Percentiles rank a stretch among this genome's conserved stretches.
phyloP scores from a whole-genome alignment of 1,284 basidiomycete genomes.

The Rhodofomes roseus region DNA sequence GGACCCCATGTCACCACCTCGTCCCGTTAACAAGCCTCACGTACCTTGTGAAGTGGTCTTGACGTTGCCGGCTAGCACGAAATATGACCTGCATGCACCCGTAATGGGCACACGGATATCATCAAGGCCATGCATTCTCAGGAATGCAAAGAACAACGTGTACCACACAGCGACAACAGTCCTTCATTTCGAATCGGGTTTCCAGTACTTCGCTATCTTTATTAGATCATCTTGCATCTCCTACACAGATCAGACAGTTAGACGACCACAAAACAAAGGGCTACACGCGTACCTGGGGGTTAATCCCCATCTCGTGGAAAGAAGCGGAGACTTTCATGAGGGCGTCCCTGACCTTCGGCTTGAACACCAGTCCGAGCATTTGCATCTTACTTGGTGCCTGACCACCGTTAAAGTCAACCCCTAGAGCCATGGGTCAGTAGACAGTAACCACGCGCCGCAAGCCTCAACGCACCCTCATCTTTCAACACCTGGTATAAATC shows the following conservation, averaged over 20 bases:
- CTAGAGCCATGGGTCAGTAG: constrained; percentile 28
- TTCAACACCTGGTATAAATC: constrained; percentile 45
- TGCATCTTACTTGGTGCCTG: constrained; percentile 38
- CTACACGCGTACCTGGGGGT: constrained; percentile 35
- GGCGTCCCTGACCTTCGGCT: constrained; percentile 47
- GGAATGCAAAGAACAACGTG: neutral
- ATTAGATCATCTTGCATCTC: constrained; percentile 18
- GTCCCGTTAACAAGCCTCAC: no score
- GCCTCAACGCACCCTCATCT: constrained; percentile 41
- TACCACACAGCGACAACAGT: neutral
- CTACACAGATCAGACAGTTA: constrained; percentile 3
- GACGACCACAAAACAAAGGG: neutral
- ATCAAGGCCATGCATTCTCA: neutral
- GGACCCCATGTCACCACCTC: no score
- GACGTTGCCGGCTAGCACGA: no score
- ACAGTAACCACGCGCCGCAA: neutral
- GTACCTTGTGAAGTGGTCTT: no score
- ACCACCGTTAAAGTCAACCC: constrained; percentile 40
- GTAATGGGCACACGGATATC: no score
- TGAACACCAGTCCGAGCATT: constrained; percentile 43
- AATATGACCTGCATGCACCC: no score
- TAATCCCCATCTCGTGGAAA: constrained; percentile 56
- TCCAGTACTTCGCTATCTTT: constrained; percentile 13
- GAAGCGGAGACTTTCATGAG: constrained; percentile 46
- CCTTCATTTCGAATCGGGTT: neutral